phyloP scores from a whole-genome alignment of 2,329 filamentous ascomycete genomes.

The Colletotrichum orbiculare region DNA sequence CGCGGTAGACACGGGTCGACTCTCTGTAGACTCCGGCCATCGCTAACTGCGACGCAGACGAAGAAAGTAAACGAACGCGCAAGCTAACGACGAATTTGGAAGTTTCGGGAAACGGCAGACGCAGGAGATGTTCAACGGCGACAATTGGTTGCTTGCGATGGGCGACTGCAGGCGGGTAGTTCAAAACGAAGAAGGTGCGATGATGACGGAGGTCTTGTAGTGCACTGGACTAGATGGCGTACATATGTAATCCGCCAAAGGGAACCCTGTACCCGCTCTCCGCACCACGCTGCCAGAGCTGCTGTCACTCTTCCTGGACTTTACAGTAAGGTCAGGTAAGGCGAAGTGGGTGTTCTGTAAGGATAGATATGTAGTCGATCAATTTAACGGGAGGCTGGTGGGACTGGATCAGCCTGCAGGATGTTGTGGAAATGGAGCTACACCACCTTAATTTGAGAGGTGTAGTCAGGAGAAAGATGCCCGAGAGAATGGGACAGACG shows the following conservation, averaged over 20 bases:
- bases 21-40: conserved; percentile 46
- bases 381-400: conserved; percentile 31
- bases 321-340: not conserved
- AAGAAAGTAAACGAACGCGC: not conserved
- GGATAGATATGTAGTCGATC: conserved; percentile 9
- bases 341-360: not conserved
- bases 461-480: conserved; percentile 20
- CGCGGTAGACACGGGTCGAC: conserved; percentile 46
- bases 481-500: conserved; percentile 28
- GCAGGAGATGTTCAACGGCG: conserved; percentile 6
- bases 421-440: conserved; percentile 12
- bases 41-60: conserved; percentile 29
- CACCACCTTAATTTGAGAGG: not conserved
- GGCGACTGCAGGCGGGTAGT: conserved; percentile 22
- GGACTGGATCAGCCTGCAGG: conserved; percentile 1
- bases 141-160: conserved; percentile 7
- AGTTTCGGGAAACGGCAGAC: conserved; percentile 31
- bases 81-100: not conserved
- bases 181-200: conserved; percentile 32
- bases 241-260: conserved; percentile 19
- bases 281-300: not conserved
- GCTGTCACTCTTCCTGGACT: no score
- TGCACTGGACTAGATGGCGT: conserved; percentile 20
- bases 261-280: not conserved
- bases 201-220: conserved; percentile 32